Percentiles rank a stretch among this genome's conserved stretches.
Evolutionary conservation across 2,329 filamentous ascomycete genomes (phyloP).

Genomic region (Atkinsonella hypoxylon): DNA sequence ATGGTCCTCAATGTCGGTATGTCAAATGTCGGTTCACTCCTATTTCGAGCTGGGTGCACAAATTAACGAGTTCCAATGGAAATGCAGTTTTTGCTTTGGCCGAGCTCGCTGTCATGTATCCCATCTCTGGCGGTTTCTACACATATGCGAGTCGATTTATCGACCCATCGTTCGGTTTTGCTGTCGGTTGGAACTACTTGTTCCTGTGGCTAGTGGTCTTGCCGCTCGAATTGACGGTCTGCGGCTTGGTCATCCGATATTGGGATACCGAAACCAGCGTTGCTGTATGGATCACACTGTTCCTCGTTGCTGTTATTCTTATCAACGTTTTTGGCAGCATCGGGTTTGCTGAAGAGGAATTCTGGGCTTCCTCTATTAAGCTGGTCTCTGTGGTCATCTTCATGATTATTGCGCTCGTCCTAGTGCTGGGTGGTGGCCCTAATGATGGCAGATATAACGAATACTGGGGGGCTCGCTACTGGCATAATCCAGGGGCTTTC

Average conservation of each 20-base stretch:
- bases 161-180: slow-evolving; percentile 47
- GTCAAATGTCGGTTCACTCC: slow-evolving; percentile 11
- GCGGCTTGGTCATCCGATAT: slow-evolving; percentile 36
- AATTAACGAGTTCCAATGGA: neutral
- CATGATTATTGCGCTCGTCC: slow-evolving; percentile 47
- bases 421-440: slow-evolving; percentile 46
- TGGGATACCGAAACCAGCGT: slow-evolving; percentile 35
- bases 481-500: slow-evolving; percentile 40
- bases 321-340: slow-evolving; percentile 45
- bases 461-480: slow-evolving; percentile 31
- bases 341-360: slow-evolving; percentile 44
- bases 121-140: slow-evolving; percentile 51
- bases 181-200: slow-evolving; percentile 34
- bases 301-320: slow-evolving; percentile 34
- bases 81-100: slow-evolving; percentile 43
- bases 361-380: slow-evolving; percentile 42
- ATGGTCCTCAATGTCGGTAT: slow-evolving; percentile 32
- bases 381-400: slow-evolving; percentile 46
- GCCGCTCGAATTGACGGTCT: slow-evolving; percentile 39
- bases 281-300: slow-evolving; percentile 41
- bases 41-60: neutral
- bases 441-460: slow-evolving; percentile 26
- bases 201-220: slow-evolving; percentile 39
- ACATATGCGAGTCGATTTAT: slow-evolving; percentile 50
- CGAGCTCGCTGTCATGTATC: slow-evolving; percentile 49